A percentile compares a stretch with the other conserved stretches of the same genome.
These are phyloP conservation scores for Hyphodiscus hymeniophilus DNA, from an alignment of 495 filamentous ascomycete species.

Conservation along the genomic window DNA sequence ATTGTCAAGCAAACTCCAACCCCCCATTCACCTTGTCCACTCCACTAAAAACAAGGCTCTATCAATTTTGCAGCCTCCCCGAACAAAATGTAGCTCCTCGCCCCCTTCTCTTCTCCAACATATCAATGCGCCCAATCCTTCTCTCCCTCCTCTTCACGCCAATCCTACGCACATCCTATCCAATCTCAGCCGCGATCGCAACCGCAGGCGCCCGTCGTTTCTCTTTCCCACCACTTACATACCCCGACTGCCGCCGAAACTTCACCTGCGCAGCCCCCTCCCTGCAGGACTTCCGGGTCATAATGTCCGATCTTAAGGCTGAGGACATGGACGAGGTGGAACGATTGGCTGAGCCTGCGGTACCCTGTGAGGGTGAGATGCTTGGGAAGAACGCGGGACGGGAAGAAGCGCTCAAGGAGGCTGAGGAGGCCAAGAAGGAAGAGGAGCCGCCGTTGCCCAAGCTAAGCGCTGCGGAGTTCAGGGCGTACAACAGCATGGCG, in stretches of 20 bases:
- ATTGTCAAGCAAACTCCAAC: too few relatives aligned
- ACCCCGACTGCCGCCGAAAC: constrained; percentile 14
- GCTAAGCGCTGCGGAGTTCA: constrained; percentile 18
- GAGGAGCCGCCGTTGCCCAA: constrained; percentile 9
- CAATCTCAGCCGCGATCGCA: not conserved
- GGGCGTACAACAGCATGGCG: constrained; percentile 9
- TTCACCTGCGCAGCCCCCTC: constrained; percentile 11
- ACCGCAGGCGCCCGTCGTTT: not conserved
- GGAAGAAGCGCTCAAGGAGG: constrained; percentile 5
- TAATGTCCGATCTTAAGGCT: constrained; percentile 12
- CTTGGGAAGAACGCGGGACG: constrained; percentile 2
- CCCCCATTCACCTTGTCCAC: too few relatives aligned
- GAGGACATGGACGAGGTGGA: constrained; percentile 3
- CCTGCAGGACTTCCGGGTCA: constrained; percentile 8
- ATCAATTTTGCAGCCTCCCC: too few relatives aligned
- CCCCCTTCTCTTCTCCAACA: not conserved
- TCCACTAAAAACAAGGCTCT: too few relatives aligned
- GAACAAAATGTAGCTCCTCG: not conserved
- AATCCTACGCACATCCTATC: not conserved
- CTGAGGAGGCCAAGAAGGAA: not conserved
- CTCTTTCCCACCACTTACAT: constrained; percentile 4
- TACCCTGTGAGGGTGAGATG: constrained; percentile 1
- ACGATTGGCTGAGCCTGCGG: not conserved
- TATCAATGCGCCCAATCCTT: constrained; percentile 9
- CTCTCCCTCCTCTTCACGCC: constrained; percentile 7